Conservation (phyloP, 2,329 filamentous ascomycete genomes). For the Lecanoromycetidae sp. region DNA sequence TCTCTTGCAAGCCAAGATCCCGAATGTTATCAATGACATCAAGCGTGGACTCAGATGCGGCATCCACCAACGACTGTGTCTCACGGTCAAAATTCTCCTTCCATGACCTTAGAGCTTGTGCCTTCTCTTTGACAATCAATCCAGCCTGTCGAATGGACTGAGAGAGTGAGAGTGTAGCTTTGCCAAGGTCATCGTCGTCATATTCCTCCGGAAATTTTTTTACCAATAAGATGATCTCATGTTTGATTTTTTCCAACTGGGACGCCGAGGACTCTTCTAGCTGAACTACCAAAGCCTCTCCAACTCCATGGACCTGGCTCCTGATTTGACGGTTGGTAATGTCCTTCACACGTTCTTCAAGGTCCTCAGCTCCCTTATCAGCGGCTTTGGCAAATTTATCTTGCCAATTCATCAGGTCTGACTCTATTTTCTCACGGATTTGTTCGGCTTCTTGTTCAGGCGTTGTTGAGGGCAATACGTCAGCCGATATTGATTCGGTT, state of each 20-base stretch:
- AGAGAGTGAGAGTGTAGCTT: constrained; percentile 41
- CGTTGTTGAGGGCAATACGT: constrained; percentile 23
- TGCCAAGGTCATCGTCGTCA: constrained; percentile 39
- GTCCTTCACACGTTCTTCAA: constrained; percentile 51
- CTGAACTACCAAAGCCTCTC: constrained; percentile 53
- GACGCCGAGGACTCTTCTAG: constrained; percentile 55
- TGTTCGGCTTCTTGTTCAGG: constrained; percentile 16
- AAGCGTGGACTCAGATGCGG: constrained; percentile 67
- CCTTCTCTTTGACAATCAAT: constrained; percentile 60
- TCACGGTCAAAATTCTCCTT: constrained; percentile 59
- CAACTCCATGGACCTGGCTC: constrained; percentile 53
- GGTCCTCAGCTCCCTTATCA: constrained; percentile 65
- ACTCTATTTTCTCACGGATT: constrained; percentile 37
- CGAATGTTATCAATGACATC: constrained; percentile 71
- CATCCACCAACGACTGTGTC: constrained; percentile 54
- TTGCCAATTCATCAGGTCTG: constrained; percentile 77
- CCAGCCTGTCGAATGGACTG: constrained; percentile 54
- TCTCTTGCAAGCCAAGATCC: constrained; percentile 75
- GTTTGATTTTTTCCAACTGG: constrained; percentile 55
- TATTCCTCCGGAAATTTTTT: constrained; percentile 46
- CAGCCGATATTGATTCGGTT: constrained; percentile 21
- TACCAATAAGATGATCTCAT: constrained; percentile 48
- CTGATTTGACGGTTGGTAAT: constrained; percentile 62
- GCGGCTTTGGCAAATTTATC: constrained; percentile 75
- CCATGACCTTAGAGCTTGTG: constrained; percentile 67